phyloP scores from a whole-genome alignment of 1,139 yeast species.

The Fermentozyma sake region DNA sequence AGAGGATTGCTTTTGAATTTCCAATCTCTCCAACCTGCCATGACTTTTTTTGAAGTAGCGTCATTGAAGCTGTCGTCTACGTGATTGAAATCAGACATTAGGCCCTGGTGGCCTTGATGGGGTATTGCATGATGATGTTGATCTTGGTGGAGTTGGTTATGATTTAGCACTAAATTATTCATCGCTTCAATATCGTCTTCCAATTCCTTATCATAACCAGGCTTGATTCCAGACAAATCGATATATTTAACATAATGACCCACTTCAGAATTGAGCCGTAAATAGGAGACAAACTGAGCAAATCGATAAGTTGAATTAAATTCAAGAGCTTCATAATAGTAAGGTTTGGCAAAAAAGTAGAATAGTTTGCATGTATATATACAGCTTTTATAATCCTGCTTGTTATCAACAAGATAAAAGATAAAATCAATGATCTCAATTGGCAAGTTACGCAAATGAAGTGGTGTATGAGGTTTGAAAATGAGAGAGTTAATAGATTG shows the following conservation, averaged over 20 bases:
- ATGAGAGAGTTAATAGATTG: no score
- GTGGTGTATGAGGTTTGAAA: conserved; percentile 5
- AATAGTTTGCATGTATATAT: conserved; percentile 48
- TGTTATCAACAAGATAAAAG: conserved; percentile 26
- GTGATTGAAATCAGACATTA: neutral
- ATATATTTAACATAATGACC: conserved; percentile 53
- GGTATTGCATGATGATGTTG: conserved; percentile 1
- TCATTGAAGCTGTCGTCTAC: conserved; percentile 1
- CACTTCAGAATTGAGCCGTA: conserved; percentile 50
- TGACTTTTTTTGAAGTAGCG: conserved; percentile 20
- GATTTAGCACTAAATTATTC: neutral
- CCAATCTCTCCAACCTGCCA: conserved; percentile 92
- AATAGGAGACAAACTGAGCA: conserved; percentile 69
- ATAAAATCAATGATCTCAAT: conserved; percentile 32
- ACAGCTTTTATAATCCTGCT: conserved; percentile 28
- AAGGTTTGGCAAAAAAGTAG: conserved; percentile 48
- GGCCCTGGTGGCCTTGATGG: neutral
- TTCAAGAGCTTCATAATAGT: conserved; percentile 49
- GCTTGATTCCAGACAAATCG: conserved; percentile 51
- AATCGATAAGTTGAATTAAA: conserved; percentile 69
- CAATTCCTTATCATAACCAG: conserved; percentile 43
- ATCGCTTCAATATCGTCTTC: conserved; percentile 14
- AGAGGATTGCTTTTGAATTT: conserved; percentile 67
- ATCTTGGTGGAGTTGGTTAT: neutral
- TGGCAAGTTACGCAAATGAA: conserved; percentile 25